phyloP scores from a whole-genome alignment of 2,329 filamentous ascomycete genomes.

The Penicillium sp. region DNA sequence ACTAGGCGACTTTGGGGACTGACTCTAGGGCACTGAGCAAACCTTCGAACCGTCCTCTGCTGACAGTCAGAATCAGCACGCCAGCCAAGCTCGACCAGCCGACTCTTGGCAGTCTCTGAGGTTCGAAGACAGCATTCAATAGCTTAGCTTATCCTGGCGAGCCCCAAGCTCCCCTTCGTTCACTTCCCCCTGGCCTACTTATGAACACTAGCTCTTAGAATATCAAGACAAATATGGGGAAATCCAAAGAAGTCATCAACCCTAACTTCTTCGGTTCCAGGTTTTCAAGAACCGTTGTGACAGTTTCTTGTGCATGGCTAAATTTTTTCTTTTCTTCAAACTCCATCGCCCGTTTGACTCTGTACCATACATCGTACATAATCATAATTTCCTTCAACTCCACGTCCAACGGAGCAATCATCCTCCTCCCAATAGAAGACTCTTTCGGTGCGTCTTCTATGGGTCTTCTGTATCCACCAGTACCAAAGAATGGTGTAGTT shows the following conservation, averaged over 20 bases:
- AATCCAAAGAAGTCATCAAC: neutral
- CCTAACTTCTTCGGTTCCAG: conserved; percentile 2
- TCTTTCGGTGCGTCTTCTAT: conserved; percentile 23
- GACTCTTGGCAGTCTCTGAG: conserved; percentile 13
- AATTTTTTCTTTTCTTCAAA: neutral
- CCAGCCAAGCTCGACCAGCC: neutral
- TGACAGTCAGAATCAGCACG: neutral
- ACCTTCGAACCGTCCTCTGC: neutral
- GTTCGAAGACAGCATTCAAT: neutral
- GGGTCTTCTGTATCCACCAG: conserved; percentile 26
- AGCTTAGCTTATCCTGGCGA: neutral
- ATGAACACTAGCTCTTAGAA: neutral
- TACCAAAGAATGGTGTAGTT: neutral
- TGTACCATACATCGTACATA: neutral
- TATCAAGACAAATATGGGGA: conserved; percentile 3
- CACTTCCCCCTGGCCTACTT: neutral
- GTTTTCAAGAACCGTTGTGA: neutral
- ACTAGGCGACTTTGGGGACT: neutral
- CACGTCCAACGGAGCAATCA: conserved; percentile 7
- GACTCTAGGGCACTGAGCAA: neutral
- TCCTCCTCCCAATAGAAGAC: conserved; percentile 4
- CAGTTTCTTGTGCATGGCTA: neutral
- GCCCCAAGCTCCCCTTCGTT: neutral
- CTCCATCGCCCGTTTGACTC: too few species aligned
- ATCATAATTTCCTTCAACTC: conserved; percentile 8